phyloP scores from a whole-genome alignment of 2,329 filamentous ascomycete genomes.

The Alternaria metachromatica region DNA sequence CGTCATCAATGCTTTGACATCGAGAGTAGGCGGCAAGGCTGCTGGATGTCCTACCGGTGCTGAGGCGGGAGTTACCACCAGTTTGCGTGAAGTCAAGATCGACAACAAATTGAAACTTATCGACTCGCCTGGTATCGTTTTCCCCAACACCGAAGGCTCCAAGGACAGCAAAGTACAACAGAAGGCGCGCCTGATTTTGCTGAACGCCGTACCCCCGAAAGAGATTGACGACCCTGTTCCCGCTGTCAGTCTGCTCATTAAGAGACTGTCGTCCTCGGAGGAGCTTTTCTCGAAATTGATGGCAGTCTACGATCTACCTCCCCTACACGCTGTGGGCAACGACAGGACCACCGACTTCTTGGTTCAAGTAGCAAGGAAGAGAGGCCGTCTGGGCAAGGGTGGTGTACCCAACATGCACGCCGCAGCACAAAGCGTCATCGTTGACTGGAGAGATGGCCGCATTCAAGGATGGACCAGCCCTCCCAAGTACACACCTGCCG shows the following conservation, averaged over 20 bases:
- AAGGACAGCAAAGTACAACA: conserved; percentile 69
- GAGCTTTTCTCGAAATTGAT: conserved; percentile 80
- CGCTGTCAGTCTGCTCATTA: conserved; percentile 83
- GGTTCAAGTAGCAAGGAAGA: conserved; percentile 91
- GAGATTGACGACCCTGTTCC: conserved; percentile 92
- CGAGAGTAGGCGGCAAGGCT: conserved; percentile 72
- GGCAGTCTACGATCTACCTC: conserved; percentile 81
- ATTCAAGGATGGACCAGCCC: conserved; percentile 92
- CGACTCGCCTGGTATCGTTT: conserved; percentile 93
- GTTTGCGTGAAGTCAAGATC: conserved; percentile 87
- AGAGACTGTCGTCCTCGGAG: conserved; percentile 74
- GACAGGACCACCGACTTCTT: conserved; percentile 90
- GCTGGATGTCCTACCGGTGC: conserved; percentile 85
- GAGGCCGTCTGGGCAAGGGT: conserved; percentile 84
- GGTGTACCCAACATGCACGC: conserved; percentile 87
- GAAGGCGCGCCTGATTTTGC: conserved; percentile 79
- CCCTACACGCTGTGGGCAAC: conserved; percentile 71
- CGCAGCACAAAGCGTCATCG: conserved; percentile 91
- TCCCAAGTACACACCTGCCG: conserved; percentile 68
- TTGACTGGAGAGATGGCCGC: conserved; percentile 94
- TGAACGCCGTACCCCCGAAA: conserved; percentile 92
- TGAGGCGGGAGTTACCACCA: conserved; percentile 90
- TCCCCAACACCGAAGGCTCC: conserved; percentile 68
- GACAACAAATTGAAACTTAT: conserved; percentile 93
- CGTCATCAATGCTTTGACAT: conserved; percentile 90